Evolutionary conservation across 2,329 filamentous ascomycete species (phyloP).

Genomic region (Colletotrichum truncatum): DNA sequence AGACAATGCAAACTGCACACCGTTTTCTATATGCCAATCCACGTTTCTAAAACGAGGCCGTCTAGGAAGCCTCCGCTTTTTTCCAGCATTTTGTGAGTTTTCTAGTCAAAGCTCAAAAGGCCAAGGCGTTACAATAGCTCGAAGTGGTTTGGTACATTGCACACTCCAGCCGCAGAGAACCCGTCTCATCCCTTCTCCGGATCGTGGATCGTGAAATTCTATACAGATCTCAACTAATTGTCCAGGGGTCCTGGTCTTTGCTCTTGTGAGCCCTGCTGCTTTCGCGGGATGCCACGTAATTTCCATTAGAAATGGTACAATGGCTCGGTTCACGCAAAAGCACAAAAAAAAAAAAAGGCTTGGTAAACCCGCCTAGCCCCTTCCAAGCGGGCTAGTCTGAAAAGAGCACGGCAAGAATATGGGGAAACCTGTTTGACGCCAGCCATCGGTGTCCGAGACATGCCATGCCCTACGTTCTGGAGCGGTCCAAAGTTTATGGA

Average conservation of each 20-base stretch:
- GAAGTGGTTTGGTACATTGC: background rate
- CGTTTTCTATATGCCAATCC: slow-evolving; percentile 7
- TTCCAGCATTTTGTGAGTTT: background rate
- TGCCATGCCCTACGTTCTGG: background rate
- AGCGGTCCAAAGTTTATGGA: slow-evolving; percentile 5
- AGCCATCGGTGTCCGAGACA: slow-evolving; percentile 2
- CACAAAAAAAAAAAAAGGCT: background rate
- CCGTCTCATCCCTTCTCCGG: background rate
- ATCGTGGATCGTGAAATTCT: slow-evolving; percentile 8
- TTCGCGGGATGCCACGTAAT: slow-evolving; percentile 14
- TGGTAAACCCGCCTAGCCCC: background rate
- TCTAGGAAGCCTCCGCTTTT: background rate
- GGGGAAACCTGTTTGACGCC: slow-evolving; percentile 8
- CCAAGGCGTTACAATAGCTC: background rate
- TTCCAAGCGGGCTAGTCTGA: background rate
- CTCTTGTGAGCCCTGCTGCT: background rate
- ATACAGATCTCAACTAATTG: slow-evolving; percentile 2
- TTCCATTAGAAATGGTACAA: slow-evolving; percentile 13
- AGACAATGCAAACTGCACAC: background rate
- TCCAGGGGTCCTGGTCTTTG: too few species aligned
- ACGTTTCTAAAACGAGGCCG: background rate
- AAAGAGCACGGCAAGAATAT: background rate
- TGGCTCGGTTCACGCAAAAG: background rate
- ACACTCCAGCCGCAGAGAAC: background rate
- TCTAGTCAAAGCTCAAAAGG: background rate